These are phyloP conservation scores for Paraphoma sp. DNA, from an alignment of 2,329 filamentous ascomycete genomes.

Conservation along the genomic window DNA sequence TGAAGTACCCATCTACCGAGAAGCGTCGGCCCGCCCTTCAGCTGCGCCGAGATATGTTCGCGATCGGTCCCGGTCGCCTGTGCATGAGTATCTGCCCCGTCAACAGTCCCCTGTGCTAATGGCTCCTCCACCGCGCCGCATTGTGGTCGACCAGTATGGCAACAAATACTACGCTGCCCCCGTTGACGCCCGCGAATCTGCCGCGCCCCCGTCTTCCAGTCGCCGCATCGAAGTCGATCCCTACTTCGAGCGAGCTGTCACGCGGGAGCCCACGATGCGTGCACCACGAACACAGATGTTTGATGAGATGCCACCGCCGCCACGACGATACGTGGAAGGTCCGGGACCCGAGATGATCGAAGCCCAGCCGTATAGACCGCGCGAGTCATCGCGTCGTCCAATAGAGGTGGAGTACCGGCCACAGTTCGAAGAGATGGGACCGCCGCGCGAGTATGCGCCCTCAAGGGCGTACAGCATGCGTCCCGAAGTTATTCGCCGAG, in stretches of 20 bases:
- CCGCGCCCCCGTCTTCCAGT: constrained; percentile 53
- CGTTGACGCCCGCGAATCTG: constrained; percentile 59
- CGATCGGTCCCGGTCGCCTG: constrained; percentile 51
- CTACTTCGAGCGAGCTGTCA: constrained; percentile 70
- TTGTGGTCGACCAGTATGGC: constrained; percentile 83
- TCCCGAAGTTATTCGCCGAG: constrained; percentile 45
- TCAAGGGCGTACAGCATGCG: constrained; percentile 49
- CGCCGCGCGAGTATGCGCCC: constrained; percentile 41
- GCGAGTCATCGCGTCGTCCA: constrained; percentile 65
- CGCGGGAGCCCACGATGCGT: constrained; percentile 60
- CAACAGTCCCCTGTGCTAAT: constrained; percentile 51
- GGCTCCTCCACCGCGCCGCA: constrained; percentile 62
- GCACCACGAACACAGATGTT: constrained; percentile 59
- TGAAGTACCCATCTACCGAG: constrained; percentile 44
- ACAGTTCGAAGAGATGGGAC: constrained; percentile 47
- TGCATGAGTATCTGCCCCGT: constrained; percentile 47
- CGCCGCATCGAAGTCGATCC: constrained; percentile 61
- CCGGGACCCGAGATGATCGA: constrained; percentile 64
- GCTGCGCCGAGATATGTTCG: constrained; percentile 47
- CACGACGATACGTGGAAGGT: constrained; percentile 63
- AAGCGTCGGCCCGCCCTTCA: constrained; percentile 47
- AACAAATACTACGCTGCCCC: constrained; percentile 75
- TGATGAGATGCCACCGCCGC: constrained; percentile 55
- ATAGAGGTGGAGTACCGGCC: constrained; percentile 44
- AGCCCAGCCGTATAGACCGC: constrained; percentile 62